Base-by-base conservation (phyloP, 352 stramenopile species). In the Pythium vanterpoolii region DNA sequence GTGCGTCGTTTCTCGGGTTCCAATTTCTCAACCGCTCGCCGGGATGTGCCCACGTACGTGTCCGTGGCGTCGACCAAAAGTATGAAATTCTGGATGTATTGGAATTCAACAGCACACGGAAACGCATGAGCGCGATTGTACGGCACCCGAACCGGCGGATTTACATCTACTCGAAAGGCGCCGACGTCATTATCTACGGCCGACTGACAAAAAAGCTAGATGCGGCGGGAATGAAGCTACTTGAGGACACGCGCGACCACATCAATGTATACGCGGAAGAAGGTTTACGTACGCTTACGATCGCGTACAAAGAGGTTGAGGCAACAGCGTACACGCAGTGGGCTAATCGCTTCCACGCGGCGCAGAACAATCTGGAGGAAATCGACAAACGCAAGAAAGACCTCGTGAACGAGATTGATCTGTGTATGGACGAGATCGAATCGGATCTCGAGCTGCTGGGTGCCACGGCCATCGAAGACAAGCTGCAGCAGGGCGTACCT, bases 61-160 rank as follows among this genome's bases (percentile, higher is more conserved):
- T 91, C 27, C 72, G 76, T 18, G 80, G 34, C 96, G 19, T 79
- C 74, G 1, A 56, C 90, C 27, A 86, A 88, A 49, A 89, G 50
- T 98, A 95, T 62, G 76, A 97, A 44, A 81, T 98, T 13, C 67
- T 98, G 4, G 89, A 96, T 56, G 90, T 97, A 10, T 97, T 98
- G 40, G 89, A 96, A 62, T 98, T 98, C 56, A 88, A 97, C 62
- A 96, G 80, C 14, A 87, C 76, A 16, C 73, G 87, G 27, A 96
- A 96, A 66, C 77, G 87, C 8, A 96, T 96, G 86, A 85, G 82
- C 0, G 84, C 94, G 7, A 71, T 95, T n/a, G 79, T 96, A 2
- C 76, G 89, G 56, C 73, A 79, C 24, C 76, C 70, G 2, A 88
- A 86, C 42, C 77, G 72, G 5, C 60, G 58, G 1, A 76, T 93